Percentiles rank a stretch among this genome's conserved stretches.
These are phyloP conservation scores for Epichloe uncinata DNA, from an alignment of 2,329 filamentous ascomycete genomes.

Conservation along the genomic window DNA sequence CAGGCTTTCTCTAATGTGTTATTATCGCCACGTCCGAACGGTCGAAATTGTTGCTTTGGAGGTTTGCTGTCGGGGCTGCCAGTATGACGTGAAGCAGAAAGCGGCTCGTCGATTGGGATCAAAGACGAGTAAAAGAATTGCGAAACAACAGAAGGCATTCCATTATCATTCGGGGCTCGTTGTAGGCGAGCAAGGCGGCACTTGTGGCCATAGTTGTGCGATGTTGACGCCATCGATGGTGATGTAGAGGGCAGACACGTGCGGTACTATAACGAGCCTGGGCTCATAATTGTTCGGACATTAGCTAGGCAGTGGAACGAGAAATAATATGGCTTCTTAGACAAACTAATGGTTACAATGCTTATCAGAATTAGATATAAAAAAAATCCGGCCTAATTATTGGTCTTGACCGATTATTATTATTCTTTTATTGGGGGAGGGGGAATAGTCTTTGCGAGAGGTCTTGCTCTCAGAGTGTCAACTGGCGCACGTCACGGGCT, in stretches of 20 bases:
- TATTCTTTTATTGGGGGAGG: too few species aligned
- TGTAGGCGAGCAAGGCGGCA: constrained; percentile 42
- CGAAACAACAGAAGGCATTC: constrained; percentile 46
- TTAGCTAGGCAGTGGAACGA: too few species aligned
- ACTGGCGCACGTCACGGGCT: too few species aligned
- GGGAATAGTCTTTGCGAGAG: too few species aligned
- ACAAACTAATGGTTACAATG: too few species aligned
- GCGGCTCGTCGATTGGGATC: constrained; percentile 74
- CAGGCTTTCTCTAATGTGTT: constrained; percentile 68
- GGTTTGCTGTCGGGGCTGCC: constrained; percentile 35
- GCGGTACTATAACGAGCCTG: background rate
- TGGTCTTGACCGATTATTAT: too few species aligned
- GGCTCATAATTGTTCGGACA: too few species aligned
- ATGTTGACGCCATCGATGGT: constrained; percentile 3
- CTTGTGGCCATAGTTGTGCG: constrained; percentile 46
- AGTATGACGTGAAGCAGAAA: constrained; percentile 50
- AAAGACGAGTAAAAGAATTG: constrained; percentile 81
- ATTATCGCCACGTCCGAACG: constrained; percentile 70
- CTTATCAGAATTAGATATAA: too few species aligned
- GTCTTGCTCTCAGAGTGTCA: too few species aligned
- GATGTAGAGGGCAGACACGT: background rate
- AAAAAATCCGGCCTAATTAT: too few species aligned
- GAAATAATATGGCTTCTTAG: too few species aligned
- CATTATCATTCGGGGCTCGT: constrained; percentile 26
- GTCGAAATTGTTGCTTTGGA: constrained; percentile 51